Evolutionary conservation across 2,329 filamentous ascomycete species (phyloP), one percentile per base, ranked within the genome.

Genomic region (Nigrospora oryzae): DNA sequence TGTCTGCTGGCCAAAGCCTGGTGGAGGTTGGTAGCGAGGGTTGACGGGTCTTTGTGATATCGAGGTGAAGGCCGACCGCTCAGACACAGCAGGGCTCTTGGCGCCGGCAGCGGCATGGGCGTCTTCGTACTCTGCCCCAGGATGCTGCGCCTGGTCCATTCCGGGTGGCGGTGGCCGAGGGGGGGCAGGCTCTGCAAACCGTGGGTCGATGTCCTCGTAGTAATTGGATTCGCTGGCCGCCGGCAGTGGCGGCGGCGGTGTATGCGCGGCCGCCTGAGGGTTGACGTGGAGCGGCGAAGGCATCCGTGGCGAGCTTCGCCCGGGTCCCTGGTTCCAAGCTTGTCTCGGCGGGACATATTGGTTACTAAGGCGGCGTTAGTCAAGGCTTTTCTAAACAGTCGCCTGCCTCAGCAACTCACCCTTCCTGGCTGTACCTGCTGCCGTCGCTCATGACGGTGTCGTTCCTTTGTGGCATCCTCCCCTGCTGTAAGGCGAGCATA

Each of bases 171-270:
- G 54, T 43, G 41, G 47, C 44, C 44, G 53, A 33, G 50, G 49
- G 47, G 45, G 40, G 5, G 4, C 39, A 37, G 57, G 63, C 46
- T 79, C 75, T 32, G 81, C 85, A 58, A 96, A 97, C 46, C 83
- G 86, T 38, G 91, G 89, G 53, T 95, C 89, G 12, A 95, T 81
- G 61, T 97, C 91, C 71, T 97, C 93, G 59, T 94, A 95, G 66
- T 97, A 97, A 50, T 76, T 67, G 40, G 51, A 62, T 49, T 49
- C 47, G 40, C 50, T 50, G 13, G 47, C 44, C 14, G 54, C 49
- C 16, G 53, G 59, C 36, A 56, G 55, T 14, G 64, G 55, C 14
- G 64, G 61, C 31, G 65, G 63, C 36, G 59, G 61, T 38, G 60
- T 62, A 42, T 56, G 58, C 38, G 53, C 59, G 45, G 64, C 61